Conservation (phyloP, 2,329 filamentous ascomycete genomes). For the Neofusicoccum laricinum region DNA sequence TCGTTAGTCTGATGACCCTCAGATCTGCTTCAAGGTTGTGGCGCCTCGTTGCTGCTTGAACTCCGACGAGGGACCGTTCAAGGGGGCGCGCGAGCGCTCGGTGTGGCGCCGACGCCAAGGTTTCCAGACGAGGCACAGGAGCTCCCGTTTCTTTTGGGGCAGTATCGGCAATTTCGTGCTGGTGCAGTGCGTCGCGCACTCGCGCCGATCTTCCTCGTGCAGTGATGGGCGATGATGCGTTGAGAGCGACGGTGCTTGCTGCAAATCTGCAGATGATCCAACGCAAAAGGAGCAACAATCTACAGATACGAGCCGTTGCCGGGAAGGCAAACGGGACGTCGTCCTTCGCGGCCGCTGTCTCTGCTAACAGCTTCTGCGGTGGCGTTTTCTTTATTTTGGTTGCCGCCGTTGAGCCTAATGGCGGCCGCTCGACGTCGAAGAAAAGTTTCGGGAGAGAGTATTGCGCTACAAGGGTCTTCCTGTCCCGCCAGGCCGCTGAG, state of each 20-base stretch:
- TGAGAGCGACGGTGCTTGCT: not conserved
- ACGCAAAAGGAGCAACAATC: constrained; percentile 12
- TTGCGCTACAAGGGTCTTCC: constrained; percentile 1
- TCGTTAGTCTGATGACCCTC: not conserved
- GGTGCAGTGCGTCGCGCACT: not conserved
- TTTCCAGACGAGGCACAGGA: not conserved
- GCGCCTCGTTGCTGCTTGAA: not conserved
- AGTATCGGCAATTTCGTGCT: not conserved
- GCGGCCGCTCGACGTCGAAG: not conserved
- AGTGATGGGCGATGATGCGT: not conserved
- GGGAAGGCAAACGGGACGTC: not conserved
- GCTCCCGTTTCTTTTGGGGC: not conserved
- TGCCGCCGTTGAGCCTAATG: constrained; percentile 9
- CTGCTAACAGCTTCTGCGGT: not conserved
- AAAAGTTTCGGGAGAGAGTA: constrained; percentile 3
- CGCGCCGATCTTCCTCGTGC: not conserved
- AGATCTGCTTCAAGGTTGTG: constrained; percentile 7
- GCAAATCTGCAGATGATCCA: constrained; percentile 2
- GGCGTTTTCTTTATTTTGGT: not conserved
- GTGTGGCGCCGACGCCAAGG: constrained; percentile 3
- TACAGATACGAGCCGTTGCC: constrained; percentile 10
- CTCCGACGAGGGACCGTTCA: not conserved
- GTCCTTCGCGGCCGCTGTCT: not conserved
- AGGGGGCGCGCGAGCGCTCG: not conserved
- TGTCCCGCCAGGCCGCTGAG: not conserved